These are phyloP conservation scores for Pyrenophora graminea DNA, from an alignment of 2,329 filamentous ascomycete species.

Conservation along the genomic window DNA sequence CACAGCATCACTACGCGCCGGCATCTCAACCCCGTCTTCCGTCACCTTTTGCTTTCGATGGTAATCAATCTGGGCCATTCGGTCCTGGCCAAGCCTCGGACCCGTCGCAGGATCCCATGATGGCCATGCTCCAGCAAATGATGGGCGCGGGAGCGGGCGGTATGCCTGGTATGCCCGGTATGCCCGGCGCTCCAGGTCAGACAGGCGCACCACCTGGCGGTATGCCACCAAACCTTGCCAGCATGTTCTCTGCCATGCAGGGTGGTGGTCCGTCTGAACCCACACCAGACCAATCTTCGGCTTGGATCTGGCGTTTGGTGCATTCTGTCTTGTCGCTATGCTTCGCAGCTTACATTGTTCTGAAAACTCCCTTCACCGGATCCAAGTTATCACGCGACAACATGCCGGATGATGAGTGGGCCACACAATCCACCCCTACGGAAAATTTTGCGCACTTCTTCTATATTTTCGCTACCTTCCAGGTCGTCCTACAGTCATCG, in stretches of 20 bases:
- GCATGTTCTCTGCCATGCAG: constrained; percentile 53
- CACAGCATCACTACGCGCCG: constrained; percentile 70
- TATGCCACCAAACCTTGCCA: constrained; percentile 49
- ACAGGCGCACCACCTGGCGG: constrained; percentile 34
- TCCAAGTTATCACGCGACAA: constrained; percentile 61
- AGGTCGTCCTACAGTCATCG: constrained; percentile 72
- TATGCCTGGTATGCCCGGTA: constrained; percentile 39
- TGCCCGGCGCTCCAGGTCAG: constrained; percentile 33
- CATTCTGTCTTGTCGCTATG: constrained; percentile 73
- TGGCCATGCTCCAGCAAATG: constrained; percentile 77
- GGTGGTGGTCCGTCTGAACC: constrained; percentile 44
- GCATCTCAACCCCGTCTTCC: constrained; percentile 50
- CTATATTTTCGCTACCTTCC: constrained; percentile 78
- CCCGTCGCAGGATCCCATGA: constrained; percentile 65
- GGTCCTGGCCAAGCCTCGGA: constrained; percentile 28
- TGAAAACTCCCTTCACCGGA: constrained; percentile 71
- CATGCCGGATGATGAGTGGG: constrained; percentile 37
- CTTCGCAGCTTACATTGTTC: constrained; percentile 71
- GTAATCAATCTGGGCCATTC: constrained; percentile 23
- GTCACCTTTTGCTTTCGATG: constrained; percentile 41
- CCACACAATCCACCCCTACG: constrained; percentile 40
- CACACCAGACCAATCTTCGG: constrained; percentile 49
- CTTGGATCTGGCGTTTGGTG: constrained; percentile 70
- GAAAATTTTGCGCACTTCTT: constrained; percentile 64
- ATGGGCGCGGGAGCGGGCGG: constrained; percentile 55